Percentiles rank a stretch among this genome's conserved stretches.
phyloP scores from a whole-genome alignment of 116 monocot genomes.

The Phalaenopsis hybrid region DNA sequence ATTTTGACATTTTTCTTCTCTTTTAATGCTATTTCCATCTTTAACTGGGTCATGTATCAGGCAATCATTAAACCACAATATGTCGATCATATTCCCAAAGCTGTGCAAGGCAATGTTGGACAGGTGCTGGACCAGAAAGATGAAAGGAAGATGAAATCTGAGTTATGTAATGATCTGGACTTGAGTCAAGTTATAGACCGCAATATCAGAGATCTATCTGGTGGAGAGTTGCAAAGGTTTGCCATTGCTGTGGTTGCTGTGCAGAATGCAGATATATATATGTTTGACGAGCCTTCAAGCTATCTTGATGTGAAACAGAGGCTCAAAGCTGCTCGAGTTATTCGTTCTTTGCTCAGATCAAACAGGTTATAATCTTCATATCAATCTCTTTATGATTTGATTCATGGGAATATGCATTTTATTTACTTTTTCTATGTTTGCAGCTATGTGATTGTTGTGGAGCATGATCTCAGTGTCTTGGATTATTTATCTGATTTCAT shows the following conservation, averaged over 20 bases:
- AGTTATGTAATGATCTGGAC: conserved; percentile 37
- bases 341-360: conserved; percentile 38
- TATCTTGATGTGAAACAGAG: conserved; percentile 56
- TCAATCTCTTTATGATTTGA: too few species aligned
- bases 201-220: conserved; percentile 51
- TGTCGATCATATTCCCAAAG: conserved; percentile 56
- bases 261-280: conserved; percentile 55
- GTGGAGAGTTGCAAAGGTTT: conserved; percentile 52
- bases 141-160: conserved; percentile 38
- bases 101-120: conserved; percentile 56
- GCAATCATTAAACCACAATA: conserved; percentile 58
- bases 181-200: conserved; percentile 52
- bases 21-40: too few species aligned
- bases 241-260: conserved; percentile 53
- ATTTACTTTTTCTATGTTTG: neutral
- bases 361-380: conserved; percentile 24
- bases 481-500: conserved; percentile 53
- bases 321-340: conserved; percentile 52
- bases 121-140: conserved; percentile 56
- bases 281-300: conserved; percentile 57
- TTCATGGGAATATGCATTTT: too few species aligned
- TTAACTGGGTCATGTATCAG: neutral
- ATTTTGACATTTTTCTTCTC: too few species aligned
- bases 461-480: conserved; percentile 32
- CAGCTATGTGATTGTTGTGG: conserved; percentile 56